Evolutionary conservation across 2,329 filamentous ascomycete species (phyloP).

Genomic region (Phyllosticta capitalensis): DNA sequence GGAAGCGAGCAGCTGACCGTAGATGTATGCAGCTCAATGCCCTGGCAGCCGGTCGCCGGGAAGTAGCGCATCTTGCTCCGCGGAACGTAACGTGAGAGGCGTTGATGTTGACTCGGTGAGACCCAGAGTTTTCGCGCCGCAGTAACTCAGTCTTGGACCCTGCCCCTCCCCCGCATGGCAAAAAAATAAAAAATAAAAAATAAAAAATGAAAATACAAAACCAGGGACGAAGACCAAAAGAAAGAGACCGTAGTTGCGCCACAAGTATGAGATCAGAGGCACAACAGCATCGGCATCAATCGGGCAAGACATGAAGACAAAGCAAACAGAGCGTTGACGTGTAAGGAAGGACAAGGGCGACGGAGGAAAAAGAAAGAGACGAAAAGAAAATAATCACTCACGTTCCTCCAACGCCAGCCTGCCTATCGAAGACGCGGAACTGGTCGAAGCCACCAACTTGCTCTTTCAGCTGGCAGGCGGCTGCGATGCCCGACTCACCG

Average conservation of each 20-base stretch:
- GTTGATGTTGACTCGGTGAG: background rate
- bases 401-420: constrained; percentile 51
- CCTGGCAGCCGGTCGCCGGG: background rate
- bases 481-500: constrained; percentile 53
- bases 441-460: constrained; percentile 49
- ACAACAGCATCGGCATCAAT: background rate
- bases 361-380: background rate
- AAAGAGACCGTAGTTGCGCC: background rate
- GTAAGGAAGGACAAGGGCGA: background rate
- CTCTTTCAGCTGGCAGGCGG: constrained; percentile 49
- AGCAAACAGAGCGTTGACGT: background rate
- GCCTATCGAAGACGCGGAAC: constrained; percentile 51
- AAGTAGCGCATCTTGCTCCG: background rate
- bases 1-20: background rate
- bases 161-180: background rate
- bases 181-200: background rate
- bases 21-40: background rate
- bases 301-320: background rate
- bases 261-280: background rate
- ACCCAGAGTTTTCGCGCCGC: background rate
- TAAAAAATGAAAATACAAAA: background rate
- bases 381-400: background rate
- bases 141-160: background rate
- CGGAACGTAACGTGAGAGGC: background rate
- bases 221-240: background rate